These are phyloP conservation scores for Colletotrichum musicola DNA, from an alignment of 2,329 filamentous ascomycete species.

Conservation along the genomic window DNA sequence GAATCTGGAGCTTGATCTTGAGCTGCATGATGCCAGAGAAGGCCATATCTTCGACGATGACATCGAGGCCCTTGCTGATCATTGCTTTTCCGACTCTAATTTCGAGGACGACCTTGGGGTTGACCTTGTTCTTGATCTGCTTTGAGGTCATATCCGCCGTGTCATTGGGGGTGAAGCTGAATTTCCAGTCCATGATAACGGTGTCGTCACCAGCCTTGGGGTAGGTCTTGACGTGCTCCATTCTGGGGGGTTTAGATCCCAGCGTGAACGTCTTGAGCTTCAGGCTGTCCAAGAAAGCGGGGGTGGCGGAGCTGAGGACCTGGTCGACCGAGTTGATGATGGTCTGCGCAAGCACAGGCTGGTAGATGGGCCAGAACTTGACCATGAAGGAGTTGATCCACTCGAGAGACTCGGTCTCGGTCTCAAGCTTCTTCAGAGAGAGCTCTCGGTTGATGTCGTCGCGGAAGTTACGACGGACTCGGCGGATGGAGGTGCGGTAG, in stretches of 20 bases:
- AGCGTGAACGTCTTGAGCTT: constrained; percentile 94
- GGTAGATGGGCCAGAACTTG: constrained; percentile 99
- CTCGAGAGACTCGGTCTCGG: constrained; percentile 91
- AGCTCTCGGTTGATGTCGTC: constrained; percentile 94
- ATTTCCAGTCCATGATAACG: constrained; percentile 99
- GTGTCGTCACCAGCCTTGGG: constrained; percentile 95
- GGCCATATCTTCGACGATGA: constrained; percentile 98
- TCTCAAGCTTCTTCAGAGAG: constrained; percentile 87
- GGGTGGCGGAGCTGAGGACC: constrained; percentile 91
- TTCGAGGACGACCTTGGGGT: constrained; percentile 95
- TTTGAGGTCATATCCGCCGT: constrained; percentile 89
- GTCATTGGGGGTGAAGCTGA: constrained; percentile 98
- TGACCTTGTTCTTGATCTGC: constrained; percentile 95
- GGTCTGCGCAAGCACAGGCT: constrained; percentile 90
- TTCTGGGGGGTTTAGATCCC: constrained; percentile 92
- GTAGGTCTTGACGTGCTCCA: constrained; percentile 99
- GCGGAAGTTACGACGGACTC: constrained; percentile 94
- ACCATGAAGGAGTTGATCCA: constrained; percentile 99
- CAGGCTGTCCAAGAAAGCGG: constrained; percentile 91
- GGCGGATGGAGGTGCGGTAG: constrained; percentile 93
- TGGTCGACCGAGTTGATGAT: constrained; percentile 96
- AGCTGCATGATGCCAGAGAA: constrained; percentile 96
- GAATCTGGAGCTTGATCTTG: constrained; percentile 96
- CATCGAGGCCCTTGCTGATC: constrained; percentile 95
- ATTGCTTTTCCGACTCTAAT: constrained; percentile 95